Evolutionary conservation across 2,329 filamentous ascomycete species (phyloP).

Genomic region (Aspergillus sojae): DNA sequence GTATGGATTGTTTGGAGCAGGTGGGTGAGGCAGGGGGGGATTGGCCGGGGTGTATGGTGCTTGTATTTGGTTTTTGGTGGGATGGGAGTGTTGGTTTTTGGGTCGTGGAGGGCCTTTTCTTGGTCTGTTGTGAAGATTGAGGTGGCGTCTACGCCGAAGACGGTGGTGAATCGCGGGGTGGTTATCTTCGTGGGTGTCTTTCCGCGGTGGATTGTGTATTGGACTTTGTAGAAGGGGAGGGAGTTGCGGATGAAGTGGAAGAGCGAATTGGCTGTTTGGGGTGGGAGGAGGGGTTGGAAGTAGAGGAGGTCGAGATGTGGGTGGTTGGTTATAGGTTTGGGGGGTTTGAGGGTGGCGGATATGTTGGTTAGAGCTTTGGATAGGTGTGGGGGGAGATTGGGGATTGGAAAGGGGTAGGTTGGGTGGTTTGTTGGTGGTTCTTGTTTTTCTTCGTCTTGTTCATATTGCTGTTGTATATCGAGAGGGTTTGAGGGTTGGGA

Average conservation of each 20-base stretch:
- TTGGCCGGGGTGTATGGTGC: conserved; percentile 64
- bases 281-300: conserved; percentile 72
- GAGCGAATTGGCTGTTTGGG: conserved; percentile 57
- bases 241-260: conserved; percentile 73
- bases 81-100: conserved; percentile 42
- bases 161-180: conserved; percentile 63
- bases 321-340: conserved; percentile 66
- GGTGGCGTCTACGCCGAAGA: conserved; percentile 66
- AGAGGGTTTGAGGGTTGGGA: conserved; percentile 19
- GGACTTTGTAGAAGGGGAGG: conserved; percentile 74
- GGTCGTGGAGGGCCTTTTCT: conserved; percentile 38
- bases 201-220: conserved; percentile 71
- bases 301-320: conserved; percentile 73
- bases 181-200: conserved; percentile 64
- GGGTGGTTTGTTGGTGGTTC: conserved; percentile 44
- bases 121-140: conserved; percentile 54
- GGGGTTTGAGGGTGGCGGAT: conserved; percentile 49
- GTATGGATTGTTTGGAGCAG: conserved; percentile 66
- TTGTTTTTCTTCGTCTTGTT: background rate
- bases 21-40: conserved; percentile 69
- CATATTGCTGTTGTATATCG: conserved; percentile 6
- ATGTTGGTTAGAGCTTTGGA: conserved; percentile 23
- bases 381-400: conserved; percentile 50
- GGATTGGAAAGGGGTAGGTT: conserved; percentile 57
- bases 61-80: conserved; percentile 55